A percentile compares a stretch with the other conserved stretches of the same genome.
Conservation (phyloP, 75 land plant genomes). For the Selaginella tamariscina region DNA sequence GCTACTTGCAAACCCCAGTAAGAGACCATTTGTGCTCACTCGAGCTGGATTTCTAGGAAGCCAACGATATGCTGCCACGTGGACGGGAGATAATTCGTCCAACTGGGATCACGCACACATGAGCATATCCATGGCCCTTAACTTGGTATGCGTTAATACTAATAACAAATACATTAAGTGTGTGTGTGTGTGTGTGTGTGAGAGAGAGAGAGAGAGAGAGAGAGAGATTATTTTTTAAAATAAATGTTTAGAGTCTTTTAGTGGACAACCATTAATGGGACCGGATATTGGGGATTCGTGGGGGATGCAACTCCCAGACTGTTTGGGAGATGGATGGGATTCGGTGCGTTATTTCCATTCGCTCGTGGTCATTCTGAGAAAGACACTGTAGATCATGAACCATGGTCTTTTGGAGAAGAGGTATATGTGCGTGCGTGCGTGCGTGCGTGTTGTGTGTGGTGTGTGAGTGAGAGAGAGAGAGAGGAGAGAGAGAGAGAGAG, state of each 20-base stretch:
- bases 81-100: constrained; percentile 96
- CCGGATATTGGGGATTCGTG: constrained; percentile 97
- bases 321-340: constrained; percentile 98
- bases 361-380: constrained; percentile 82
- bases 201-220: too few species aligned
- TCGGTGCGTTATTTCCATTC: constrained; percentile 87
- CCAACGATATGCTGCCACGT: constrained; percentile 94
- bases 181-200: too few species aligned
- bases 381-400: constrained; percentile 73
- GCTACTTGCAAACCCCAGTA: constrained; percentile 44
- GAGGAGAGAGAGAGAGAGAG: too few species aligned
- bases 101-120: constrained; percentile 91
- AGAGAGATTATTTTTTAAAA: too few species aligned
- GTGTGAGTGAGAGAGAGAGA: too few species aligned
- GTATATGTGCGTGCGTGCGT: constrained; percentile 22
- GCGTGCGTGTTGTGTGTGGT: too few species aligned
- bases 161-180: too few species aligned
- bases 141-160: constrained; percentile 52
- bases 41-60: constrained; percentile 91
- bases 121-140: constrained; percentile 81
- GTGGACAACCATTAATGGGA: constrained; percentile 90
- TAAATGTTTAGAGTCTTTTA: constrained; percentile 45
- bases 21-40: constrained; percentile 87
- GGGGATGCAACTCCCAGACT: constrained; percentile 94
- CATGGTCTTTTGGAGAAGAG: constrained; percentile 98